Conservation (phyloP, 352 stramenopile species). For the Thalassiosira mediterranea region DNA sequence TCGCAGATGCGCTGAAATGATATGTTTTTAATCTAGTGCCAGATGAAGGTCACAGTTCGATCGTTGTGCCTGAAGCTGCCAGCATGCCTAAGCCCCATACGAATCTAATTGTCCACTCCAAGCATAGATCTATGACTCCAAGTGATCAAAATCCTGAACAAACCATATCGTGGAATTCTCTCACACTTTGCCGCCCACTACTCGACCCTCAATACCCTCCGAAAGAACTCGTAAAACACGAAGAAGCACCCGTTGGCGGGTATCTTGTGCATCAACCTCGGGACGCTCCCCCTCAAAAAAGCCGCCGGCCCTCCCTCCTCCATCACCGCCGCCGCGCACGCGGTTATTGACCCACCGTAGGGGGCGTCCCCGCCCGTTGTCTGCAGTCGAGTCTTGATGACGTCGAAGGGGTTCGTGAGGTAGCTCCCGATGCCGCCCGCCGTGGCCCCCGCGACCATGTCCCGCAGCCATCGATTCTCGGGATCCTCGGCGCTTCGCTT, state of each 20-base stretch:
- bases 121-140: too few species aligned
- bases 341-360: constrained; percentile 67
- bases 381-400: constrained; percentile 86
- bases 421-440: constrained; percentile 84
- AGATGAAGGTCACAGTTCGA: too few species aligned
- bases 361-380: constrained; percentile 38
- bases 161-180: too few species aligned
- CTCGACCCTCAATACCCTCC: constrained; percentile 69
- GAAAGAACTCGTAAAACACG: constrained; percentile 87
- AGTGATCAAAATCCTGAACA: too few species aligned
- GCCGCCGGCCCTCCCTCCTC: constrained; percentile 69
- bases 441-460: constrained; percentile 79
- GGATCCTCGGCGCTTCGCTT: constrained; percentile 29
- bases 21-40: too few species aligned
- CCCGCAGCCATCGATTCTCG: constrained; percentile 47
- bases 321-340: constrained; percentile 54
- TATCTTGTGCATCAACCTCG: constrained; percentile 86
- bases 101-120: too few species aligned
- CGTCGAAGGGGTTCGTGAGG: constrained; percentile 86
- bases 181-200: too few species aligned
- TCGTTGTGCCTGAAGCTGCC: too few species aligned
- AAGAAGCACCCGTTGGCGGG: constrained; percentile 88
- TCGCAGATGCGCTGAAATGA: too few species aligned
- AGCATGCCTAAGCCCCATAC: too few species aligned
- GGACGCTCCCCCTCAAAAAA: constrained; percentile 85